A percentile compares a stretch with the other conserved stretches of the same genome.
Evolutionary conservation across 768 basidiomycete species (phyloP).

Genomic region (Leccinellum luteum): DNA sequence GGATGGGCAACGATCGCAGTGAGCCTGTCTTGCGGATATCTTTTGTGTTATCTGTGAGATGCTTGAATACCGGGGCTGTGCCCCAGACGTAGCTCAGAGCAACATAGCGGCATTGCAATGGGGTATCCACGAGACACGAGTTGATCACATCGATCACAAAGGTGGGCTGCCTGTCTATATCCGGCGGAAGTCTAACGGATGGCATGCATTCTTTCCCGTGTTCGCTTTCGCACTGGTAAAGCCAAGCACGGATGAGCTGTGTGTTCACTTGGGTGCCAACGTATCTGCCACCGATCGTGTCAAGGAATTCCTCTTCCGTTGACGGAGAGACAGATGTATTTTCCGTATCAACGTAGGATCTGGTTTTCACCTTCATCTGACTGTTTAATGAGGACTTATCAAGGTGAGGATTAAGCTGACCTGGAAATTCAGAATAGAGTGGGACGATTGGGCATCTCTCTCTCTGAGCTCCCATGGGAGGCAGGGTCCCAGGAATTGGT

Average conservation of each 20-base stretch:
- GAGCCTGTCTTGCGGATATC: slow-evolving; percentile 4
- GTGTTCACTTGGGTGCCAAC: slow-evolving; percentile 1
- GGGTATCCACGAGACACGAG: slow-evolving; percentile 16
- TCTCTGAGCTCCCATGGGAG: slow-evolving; percentile 13
- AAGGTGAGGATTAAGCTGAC: not conserved
- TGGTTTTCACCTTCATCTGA: slow-evolving; percentile 6
- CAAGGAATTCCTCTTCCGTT: slow-evolving; percentile 3
- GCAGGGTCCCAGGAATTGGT: not conserved
- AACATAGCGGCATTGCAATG: slow-evolving; percentile 21
- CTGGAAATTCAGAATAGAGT: slow-evolving; percentile 9
- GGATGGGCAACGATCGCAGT: slow-evolving; percentile 8
- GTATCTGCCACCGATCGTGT: slow-evolving; percentile 11
- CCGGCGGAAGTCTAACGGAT: not conserved
- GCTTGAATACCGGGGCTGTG: slow-evolving; percentile 4
- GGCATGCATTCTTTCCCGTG: slow-evolving; percentile 9
- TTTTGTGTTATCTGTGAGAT: slow-evolving; percentile 7
- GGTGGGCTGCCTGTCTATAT: not conserved
- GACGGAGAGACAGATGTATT: not conserved
- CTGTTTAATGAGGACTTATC: not conserved
- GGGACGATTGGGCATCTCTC: not conserved
- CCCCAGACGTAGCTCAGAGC: slow-evolving; percentile 27
- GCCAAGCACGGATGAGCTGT: slow-evolving; percentile 14
- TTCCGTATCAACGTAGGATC: not conserved
- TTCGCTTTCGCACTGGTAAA: slow-evolving; percentile 13
- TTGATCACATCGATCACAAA: slow-evolving; percentile 16